Base-by-base conservation (phyloP, 805 yeast species). In the Tetrapisispora phaffii region DNA sequence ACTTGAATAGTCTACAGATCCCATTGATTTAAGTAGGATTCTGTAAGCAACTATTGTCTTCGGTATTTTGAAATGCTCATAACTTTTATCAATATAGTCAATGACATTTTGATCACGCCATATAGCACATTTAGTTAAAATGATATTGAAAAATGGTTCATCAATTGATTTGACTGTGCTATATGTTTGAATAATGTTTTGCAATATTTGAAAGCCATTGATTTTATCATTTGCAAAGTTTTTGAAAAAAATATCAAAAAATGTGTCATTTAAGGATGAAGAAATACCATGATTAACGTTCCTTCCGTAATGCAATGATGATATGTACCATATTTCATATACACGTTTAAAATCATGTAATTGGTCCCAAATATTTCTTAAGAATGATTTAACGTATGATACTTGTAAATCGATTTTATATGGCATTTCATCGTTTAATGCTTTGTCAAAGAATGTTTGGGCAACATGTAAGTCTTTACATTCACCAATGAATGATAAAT, bases 61-160 rank as follows among this genome's bases (percentile, higher is more conserved):
- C 17, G 69, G 66, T 44, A 81, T 73, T 36, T 73, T 63, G 58
- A 75, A 79, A 15, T 73, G 56, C 8, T 68, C 68, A 55, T 79
- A 84, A 44, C 77, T 75, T 33, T 71, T 70, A 19, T 77, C 65
- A 45, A 84, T 68, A 48, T 76, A 78, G 52, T 79, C 75, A 46
- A 80, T 74, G 8, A 80, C 77, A 9, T 69, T 67, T 46, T 75
- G 68, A 58, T 79, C 79, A 40, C 71, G 70, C 90, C 93, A 84
- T 47, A 67, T 62, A 23, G 75, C 73, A 48, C 75, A 72, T 34
- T 77, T 78, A 35, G 82, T 72, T 44, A 84, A 69, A 39, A 83
- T 69, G 31, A 83, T 82, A 58, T 85, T 85, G 60, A 85, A 73
- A 57, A 85, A 82, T 12, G 85, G 79, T 62, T 83, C 88, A 60